Evolutionary conservation across 768 basidiomycete genomes (phyloP).

Genomic region (Udeniomyces megalosporus): DNA sequence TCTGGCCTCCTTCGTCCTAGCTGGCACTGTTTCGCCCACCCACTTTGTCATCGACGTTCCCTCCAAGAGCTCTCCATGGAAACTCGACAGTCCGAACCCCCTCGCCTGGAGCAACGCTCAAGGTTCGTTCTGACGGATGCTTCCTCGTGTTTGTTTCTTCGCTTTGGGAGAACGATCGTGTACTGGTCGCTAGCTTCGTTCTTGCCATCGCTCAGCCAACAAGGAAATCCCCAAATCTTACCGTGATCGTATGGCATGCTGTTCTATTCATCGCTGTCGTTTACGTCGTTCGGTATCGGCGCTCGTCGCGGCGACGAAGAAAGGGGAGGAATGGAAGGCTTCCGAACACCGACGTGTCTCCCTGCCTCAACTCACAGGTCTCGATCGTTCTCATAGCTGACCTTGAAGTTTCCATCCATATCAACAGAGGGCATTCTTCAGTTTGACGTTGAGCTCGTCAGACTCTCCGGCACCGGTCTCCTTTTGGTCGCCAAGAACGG

Average conservation of each 20-base stretch:
- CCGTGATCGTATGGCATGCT: too few species aligned
- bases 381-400: too few species aligned
- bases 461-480: constrained; percentile 2
- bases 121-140: not conserved
- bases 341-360: too few species aligned
- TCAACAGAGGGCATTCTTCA: constrained; percentile 8
- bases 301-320: too few species aligned
- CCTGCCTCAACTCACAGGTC: too few species aligned
- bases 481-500: constrained; percentile 13
- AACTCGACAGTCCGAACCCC: not conserved
- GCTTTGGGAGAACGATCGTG: too few species aligned
- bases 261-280: too few species aligned
- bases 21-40: not conserved
- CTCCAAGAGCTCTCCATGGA: constrained; percentile 1
- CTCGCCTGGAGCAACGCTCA: constrained; percentile 6
- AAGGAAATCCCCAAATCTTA: too few species aligned
- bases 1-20: not conserved
- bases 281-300: too few species aligned
- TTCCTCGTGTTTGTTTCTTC: not conserved
- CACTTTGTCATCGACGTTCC: constrained; percentile 11
- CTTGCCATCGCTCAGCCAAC: not conserved
- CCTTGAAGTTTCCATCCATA: not conserved
- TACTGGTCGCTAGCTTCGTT: too few species aligned
- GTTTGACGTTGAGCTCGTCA: constrained; percentile 16
- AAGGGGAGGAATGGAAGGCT: too few species aligned